Base-by-base conservation (phyloP, 2,329 filamentous ascomycete genomes). In the Tetracladium maxilliforme region DNA sequence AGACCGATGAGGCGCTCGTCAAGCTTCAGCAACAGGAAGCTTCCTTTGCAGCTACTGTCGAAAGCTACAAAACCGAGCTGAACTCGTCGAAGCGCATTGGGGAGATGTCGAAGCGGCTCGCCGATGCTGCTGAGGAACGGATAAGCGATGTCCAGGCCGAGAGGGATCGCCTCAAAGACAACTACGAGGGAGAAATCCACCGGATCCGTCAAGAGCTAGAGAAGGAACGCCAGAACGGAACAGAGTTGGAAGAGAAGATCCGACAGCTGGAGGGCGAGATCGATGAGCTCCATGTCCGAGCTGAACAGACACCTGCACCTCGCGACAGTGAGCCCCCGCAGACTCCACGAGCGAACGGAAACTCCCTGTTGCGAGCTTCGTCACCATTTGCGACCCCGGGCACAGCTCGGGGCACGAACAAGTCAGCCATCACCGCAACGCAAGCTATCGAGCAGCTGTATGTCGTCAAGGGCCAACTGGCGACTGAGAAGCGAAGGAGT, bases 1-100 rank as follows among this genome's bases (percentile, higher is more conserved):
- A 90, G 54, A 75, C 81, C 2, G 86, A 95, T 31, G 82, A 94
- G 30, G 72, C 78, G 6, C 66, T 93, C 22, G 59, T 68, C 21
- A 83, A 76, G 42, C 71, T 93, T 16, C 83, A 94, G 42, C 76
- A 84, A 44, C 65, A 94, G 17, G 77, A 90, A 42, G 84, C 92
- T 43, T 70, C 81, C 12, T 77, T 79, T 14, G 76, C 81, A 3
- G 70, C 80, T 27, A 73, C 74, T n/a, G 75, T 92, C 32, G 79
- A 94, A 45, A 76, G 77, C 32, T 92, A 90, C 58, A 73, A 77
- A 38, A 74, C 86, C 28, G 86, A 95, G 45, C 61, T 93, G 6
- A 83, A 92, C 35, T 77, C 77, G 33, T 72, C 79, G 14, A 73
- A 70, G 30, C 71, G 90, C 22, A 64, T 98, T 12, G 80, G 84